Percentiles rank a stretch among this genome's conserved stretches.
These are phyloP conservation scores for Lunularia cruciata DNA, from an alignment of 225 moss, liverwort and hornwort species.

Conservation along the genomic window DNA sequence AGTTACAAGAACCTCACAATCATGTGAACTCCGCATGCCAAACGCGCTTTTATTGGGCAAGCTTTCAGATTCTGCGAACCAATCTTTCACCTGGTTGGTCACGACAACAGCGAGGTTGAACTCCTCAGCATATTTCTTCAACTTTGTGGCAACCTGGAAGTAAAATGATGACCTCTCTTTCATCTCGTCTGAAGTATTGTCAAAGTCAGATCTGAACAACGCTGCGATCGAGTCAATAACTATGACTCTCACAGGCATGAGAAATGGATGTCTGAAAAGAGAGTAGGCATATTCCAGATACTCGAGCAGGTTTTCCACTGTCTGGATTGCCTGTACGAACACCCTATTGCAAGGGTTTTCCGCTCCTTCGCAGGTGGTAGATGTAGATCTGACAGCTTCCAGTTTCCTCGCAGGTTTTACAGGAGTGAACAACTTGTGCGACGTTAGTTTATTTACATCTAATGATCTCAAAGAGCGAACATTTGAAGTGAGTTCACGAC, in stretches of 20 bases:
- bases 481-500: not conserved
- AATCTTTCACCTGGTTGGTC: slow-evolving; percentile 47
- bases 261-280: slow-evolving; percentile 28
- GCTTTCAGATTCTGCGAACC: slow-evolving; percentile 22
- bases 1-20: slow-evolving; percentile 29
- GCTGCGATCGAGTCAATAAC: slow-evolving; percentile 51
- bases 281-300: slow-evolving; percentile 32
- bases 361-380: not conserved
- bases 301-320: slow-evolving; percentile 33
- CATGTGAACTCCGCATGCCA: slow-evolving; percentile 1
- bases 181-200: slow-evolving; percentile 22
- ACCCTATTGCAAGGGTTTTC: slow-evolving; percentile 43
- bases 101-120: slow-evolving; percentile 45
- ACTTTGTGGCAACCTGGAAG: slow-evolving; percentile 38
- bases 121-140: slow-evolving; percentile 38
- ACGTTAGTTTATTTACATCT: not conserved
- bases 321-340: slow-evolving; percentile 41
- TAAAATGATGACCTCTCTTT: slow-evolving; percentile 28
- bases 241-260: slow-evolving; percentile 47
- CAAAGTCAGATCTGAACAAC: slow-evolving; percentile 46
- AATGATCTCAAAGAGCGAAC: not conserved
- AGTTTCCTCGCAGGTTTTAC: not conserved
- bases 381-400: not conserved
- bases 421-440: not conserved
- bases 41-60: slow-evolving; percentile 3